Conservation (phyloP, 805 yeast genomes). For the Brettanomyces bruxellensis region DNA sequence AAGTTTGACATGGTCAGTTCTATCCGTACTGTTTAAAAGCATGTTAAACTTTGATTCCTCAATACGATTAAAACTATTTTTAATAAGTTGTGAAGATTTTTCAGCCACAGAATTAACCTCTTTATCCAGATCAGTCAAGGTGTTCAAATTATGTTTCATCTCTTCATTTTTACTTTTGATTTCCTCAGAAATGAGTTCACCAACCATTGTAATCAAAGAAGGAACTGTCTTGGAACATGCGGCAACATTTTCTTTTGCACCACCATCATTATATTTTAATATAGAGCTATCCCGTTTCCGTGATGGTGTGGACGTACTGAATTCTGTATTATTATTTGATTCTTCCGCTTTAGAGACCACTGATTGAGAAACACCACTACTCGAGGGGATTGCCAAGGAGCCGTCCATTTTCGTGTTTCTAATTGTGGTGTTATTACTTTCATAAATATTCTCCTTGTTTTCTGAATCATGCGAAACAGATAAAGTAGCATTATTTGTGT, state of each 20-base stretch:
- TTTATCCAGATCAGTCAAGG: slow-evolving; percentile 31
- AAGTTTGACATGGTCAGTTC: neutral
- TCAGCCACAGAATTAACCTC: slow-evolving; percentile 26
- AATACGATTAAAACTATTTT: slow-evolving; percentile 1
- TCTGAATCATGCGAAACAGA: slow-evolving; percentile 26
- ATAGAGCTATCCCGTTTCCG: neutral
- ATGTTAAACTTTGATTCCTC: slow-evolving; percentile 1
- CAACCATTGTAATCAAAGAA: slow-evolving; percentile 11
- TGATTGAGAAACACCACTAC: neutral
- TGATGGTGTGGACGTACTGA: slow-evolving; percentile 5
- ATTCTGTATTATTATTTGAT: neutral
- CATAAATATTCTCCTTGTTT: slow-evolving; percentile 35
- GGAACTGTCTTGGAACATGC: slow-evolving; percentile 10
- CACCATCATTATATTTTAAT: neutral
- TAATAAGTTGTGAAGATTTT: slow-evolving; percentile 13
- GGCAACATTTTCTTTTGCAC: neutral
- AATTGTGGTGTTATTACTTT: slow-evolving; percentile 10
- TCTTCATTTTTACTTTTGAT: slow-evolving; percentile 42
- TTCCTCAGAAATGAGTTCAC: slow-evolving; percentile 17
- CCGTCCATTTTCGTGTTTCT: neutral
- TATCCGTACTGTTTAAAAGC: neutral
- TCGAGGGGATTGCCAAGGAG: neutral
- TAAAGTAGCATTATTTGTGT: too few species aligned
- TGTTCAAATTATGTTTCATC: slow-evolving; percentile 35
- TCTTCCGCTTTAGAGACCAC: neutral